Percentiles rank a stretch among this genome's conserved stretches.
Conservation (phyloP, 225 moss, liverwort and hornwort species). For the Bryum argenteum region DNA sequence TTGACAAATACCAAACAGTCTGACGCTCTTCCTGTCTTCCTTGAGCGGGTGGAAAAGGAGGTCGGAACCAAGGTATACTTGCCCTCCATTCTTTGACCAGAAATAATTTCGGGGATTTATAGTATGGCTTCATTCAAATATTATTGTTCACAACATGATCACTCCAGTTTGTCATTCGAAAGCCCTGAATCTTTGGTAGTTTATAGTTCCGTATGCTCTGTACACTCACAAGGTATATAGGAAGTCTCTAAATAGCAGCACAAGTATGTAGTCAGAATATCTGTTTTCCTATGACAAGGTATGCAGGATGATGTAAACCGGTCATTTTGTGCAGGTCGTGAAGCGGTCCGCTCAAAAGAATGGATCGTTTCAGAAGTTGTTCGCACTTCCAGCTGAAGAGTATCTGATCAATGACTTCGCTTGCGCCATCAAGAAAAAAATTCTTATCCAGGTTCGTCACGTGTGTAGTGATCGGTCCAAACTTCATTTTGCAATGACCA, state of each 20-base stretch:
- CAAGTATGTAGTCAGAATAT: background rate
- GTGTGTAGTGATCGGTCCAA: background rate
- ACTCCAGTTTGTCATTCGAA: background rate
- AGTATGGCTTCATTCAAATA: too few species aligned
- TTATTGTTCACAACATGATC: background rate
- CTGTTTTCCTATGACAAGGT: background rate
- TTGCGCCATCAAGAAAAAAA: conserved; percentile 87
- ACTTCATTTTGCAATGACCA: too few species aligned
- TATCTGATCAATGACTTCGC: conserved; percentile 95
- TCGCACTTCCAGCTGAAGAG: conserved; percentile 82
- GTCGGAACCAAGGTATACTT: conserved; percentile 76
- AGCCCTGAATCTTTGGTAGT: background rate
- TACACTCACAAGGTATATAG: background rate
- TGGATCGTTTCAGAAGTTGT: conserved; percentile 84
- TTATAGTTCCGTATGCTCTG: too few species aligned
- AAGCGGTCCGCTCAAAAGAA: conserved; percentile 81
- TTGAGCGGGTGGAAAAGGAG: conserved; percentile 79
- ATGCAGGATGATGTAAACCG: background rate
- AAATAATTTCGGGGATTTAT: too few species aligned
- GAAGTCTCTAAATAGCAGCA: background rate
- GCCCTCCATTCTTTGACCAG: too few species aligned
- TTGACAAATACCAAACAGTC: conserved; percentile 72
- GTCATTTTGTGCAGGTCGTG: conserved; percentile 60
- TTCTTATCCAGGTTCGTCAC: conserved; percentile 75
- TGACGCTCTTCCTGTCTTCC: conserved; percentile 67